Base-by-base conservation (phyloP, 352 stramenopile species). In the Aphanomyces euteiches region DNA sequence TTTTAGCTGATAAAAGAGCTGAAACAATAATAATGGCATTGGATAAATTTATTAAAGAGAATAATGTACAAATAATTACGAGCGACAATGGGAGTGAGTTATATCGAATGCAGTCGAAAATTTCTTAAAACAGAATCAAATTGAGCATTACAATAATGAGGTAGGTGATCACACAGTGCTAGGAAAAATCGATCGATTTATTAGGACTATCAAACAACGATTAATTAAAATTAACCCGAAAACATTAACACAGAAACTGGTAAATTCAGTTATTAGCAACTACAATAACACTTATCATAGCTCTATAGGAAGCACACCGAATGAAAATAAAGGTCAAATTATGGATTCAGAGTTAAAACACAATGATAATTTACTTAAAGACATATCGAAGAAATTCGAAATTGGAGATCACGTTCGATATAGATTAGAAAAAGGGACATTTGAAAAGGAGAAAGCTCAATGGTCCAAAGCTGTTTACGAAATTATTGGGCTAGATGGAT, bases 1-100 rank as follows among this genome's bases (percentile, higher is more conserved):
- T 81, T 1, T 68, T 82, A 57, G 21, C 41, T 45, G 76, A 82
- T 66, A 82, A 79, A 59, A 74, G 47, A 10, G 74, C 69, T 38
- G 28, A 34, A 45, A 72, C 61, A 10, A 66, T 84, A 34, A 21
- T 81, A 21, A 43, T 21, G 37, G 77, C 71, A 1, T 39, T 79
- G 0, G 75, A 74, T 47, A 34, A 36, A 8, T 76, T 79, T 37
- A 50, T 74, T 28, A 28, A 66, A 6, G 48, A 41, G 45, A 41
- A 76, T 28, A 78, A 75, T 57, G 47, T 73, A 19, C 47, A 78
- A 61, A 75, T 78, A 3, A 54, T 78, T 0, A 80, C 78, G 17
- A 67, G 40, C 4, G 78, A 83, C 58, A 77, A 74, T 40, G 73
- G 67, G 17, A 63, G 37, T 15, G 73, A 74, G 57, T 74, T 19